phyloP scores from a whole-genome alignment of 768 basidiomycete species.

The Pluteus cervinus region DNA sequence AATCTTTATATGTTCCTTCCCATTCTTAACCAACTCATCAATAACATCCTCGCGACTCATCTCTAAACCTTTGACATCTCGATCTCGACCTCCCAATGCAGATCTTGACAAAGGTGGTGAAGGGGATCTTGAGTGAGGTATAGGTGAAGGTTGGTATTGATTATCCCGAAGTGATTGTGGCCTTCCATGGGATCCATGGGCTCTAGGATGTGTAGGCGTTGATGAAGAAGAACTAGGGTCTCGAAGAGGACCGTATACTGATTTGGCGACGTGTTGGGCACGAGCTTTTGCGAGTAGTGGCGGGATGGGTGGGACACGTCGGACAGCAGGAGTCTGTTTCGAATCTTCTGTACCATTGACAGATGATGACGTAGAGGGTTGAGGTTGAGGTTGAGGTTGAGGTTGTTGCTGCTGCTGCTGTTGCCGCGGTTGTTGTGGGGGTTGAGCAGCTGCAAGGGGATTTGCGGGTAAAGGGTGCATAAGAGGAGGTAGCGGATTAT shows the following conservation, averaged over 20 bases:
- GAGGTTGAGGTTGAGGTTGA: no score
- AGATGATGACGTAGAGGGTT: no score
- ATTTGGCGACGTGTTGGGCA: no score
- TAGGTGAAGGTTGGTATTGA: constrained; percentile 6
- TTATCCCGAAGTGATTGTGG: constrained; percentile 2
- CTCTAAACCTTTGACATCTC: constrained; percentile 20
- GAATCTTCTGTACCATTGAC: no score
- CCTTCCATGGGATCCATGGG: constrained; percentile 1
- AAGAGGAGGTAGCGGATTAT: no score
- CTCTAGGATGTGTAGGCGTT: constrained; percentile 3
- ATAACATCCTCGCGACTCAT: constrained; percentile 34
- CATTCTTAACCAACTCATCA: constrained; percentile 53
- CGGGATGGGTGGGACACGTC: no score
- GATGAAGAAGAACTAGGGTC: constrained; percentile 5
- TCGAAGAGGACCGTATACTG: constrained; percentile 1
- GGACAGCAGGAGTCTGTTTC: no score
- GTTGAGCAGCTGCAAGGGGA: no score
- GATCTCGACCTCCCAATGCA: constrained; percentile 4
- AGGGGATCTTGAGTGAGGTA: constrained; percentile 22
- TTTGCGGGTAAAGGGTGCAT: no score
- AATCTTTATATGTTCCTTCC: constrained; percentile 63
- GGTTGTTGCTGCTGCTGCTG: no score
- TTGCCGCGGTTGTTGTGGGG: no score
- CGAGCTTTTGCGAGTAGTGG: no score
- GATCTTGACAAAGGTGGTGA: constrained; percentile 17